A percentile compares a stretch with the other conserved stretches of the same genome.
phyloP scores from a whole-genome alignment of 2,329 filamentous ascomycete genomes.

The Alternaria hordeiaustralica region DNA sequence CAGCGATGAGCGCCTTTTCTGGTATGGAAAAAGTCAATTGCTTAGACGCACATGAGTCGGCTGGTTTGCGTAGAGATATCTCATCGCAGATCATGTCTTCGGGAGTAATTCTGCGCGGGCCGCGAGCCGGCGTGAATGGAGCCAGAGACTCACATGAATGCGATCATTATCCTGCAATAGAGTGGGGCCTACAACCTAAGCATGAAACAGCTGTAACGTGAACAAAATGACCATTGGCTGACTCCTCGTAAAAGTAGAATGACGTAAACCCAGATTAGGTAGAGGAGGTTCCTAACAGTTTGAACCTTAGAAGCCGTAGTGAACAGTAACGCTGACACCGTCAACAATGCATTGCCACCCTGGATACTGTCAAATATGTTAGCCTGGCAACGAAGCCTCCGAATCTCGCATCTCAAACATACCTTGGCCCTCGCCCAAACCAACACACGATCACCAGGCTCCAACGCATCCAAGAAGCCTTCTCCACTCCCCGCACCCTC shows the following conservation, averaged over 20 bases:
- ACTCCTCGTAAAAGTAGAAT: background rate
- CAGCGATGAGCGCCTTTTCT: background rate
- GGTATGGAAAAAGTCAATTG: background rate
- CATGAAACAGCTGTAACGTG: too few relatives aligned
- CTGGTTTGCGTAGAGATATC: background rate
- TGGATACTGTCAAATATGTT: slow-evolving; percentile 26
- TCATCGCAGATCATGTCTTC: background rate
- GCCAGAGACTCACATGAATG: background rate
- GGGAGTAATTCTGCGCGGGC: too few relatives aligned
- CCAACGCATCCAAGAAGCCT: slow-evolving; percentile 34
- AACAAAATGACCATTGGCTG: too few relatives aligned
- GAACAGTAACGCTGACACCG: slow-evolving; percentile 23
- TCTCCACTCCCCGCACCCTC: slow-evolving; percentile 36
- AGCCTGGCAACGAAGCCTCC: background rate
- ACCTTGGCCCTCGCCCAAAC: slow-evolving; percentile 46
- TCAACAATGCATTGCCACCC: slow-evolving; percentile 40
- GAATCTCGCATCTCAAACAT: slow-evolving; percentile 3
- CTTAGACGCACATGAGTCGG: background rate
- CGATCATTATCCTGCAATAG: background rate
- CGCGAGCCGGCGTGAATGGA: background rate
- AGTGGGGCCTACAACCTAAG: background rate
- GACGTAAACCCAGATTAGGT: background rate
- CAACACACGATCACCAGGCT: slow-evolving; percentile 34
- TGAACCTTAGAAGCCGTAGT: slow-evolving; percentile 24
- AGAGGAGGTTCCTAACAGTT: background rate